These are phyloP conservation scores for Orbilia quercus DNA, from an alignment of 2,329 filamentous ascomycete species.

Conservation along the genomic window DNA sequence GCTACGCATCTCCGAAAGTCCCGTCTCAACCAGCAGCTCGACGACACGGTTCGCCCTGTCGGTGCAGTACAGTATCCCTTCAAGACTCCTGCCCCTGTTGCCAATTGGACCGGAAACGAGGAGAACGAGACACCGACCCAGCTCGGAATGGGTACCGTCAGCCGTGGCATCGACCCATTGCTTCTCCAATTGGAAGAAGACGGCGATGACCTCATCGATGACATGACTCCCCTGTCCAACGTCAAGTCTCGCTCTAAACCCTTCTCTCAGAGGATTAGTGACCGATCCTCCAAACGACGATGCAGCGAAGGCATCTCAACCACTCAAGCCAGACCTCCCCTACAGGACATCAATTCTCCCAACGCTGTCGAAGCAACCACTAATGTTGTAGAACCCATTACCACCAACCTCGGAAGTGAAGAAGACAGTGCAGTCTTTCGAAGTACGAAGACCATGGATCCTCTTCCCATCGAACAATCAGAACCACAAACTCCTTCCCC, in stretches of 20 bases:
- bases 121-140: constrained; percentile 38
- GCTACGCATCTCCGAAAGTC: neutral
- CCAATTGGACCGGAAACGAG: constrained; percentile 25
- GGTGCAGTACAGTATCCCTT: constrained; percentile 12
- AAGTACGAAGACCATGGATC: neutral
- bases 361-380: neutral
- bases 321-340: neutral
- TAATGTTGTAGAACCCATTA: neutral
- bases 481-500: neutral
- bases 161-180: constrained; percentile 28
- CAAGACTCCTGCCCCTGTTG: constrained; percentile 16
- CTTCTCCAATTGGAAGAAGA: constrained; percentile 27
- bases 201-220: constrained; percentile 8
- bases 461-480: neutral
- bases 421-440: neutral
- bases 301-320: constrained; percentile 18
- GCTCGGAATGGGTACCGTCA: constrained; percentile 7
- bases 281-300: constrained; percentile 36
- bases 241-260: constrained; percentile 40
- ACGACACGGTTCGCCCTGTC: constrained; percentile 6
- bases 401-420: neutral
- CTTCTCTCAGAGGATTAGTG: constrained; percentile 33
- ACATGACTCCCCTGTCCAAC: constrained; percentile 15
- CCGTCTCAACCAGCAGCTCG: constrained; percentile 20
- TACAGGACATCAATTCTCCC: constrained; percentile 17